Conservation (phyloP, 2,329 filamentous ascomycete genomes). For the Thielaviopsis musarum region DNA sequence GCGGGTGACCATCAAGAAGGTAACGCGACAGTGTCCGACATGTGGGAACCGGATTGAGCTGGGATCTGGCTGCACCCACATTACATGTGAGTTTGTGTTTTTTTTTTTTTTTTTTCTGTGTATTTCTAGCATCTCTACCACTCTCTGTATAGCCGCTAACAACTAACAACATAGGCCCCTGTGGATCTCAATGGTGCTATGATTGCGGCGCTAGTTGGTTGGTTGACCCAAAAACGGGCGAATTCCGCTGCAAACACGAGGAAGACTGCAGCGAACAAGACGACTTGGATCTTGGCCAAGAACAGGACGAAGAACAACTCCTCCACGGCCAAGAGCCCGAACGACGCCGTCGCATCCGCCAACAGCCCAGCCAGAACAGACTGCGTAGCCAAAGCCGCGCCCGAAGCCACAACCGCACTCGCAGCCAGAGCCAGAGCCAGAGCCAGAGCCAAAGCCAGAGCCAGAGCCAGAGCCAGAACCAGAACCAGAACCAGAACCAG, state of each 20-base stretch:
- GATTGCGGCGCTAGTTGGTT: background rate
- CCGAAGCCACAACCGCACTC: background rate
- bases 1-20: slow-evolving; percentile 19
- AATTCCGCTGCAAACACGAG: slow-evolving; percentile 20
- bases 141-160: no score
- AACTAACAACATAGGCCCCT: background rate
- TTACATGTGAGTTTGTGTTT: slow-evolving; percentile 24
- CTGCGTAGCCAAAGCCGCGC: background rate
- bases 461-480: no score
- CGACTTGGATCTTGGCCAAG: background rate
- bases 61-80: slow-evolving; percentile 23
- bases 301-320: background rate
- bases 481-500: no score
- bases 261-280: slow-evolving; percentile 17
- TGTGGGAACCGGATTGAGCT: slow-evolving; percentile 22
- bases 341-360: background rate
- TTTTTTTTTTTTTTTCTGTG: background rate
- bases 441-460: background rate
- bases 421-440: background rate
- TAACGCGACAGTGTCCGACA: slow-evolving; percentile 21
- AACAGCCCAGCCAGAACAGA: background rate
- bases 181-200: background rate
- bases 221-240: slow-evolving; percentile 10
- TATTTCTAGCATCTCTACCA: background rate
- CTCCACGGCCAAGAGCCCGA: background rate